phyloP scores from a whole-genome alignment of 192 early-diverging fungal species.

The Coemansia sp. region DNA sequence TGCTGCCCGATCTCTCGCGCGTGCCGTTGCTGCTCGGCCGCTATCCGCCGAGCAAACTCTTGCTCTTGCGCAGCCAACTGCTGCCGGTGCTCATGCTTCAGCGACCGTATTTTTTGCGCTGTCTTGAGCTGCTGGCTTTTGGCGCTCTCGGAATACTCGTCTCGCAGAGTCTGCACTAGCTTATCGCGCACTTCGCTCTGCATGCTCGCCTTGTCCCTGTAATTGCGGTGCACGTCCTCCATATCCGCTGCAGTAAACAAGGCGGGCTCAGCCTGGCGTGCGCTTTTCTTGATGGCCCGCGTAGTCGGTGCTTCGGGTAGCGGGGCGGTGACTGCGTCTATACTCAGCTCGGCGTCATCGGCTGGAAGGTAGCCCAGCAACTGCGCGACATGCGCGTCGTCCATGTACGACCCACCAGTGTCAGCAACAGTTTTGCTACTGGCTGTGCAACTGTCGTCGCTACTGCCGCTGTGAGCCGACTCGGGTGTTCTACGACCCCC shows the following conservation, averaged over 20 bases:
- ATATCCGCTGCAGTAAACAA: conserved; percentile 1
- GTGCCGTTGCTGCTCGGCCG: conserved; percentile 12
- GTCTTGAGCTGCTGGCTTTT: conserved; percentile 13
- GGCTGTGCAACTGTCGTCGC: conserved; percentile 11
- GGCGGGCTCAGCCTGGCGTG: background rate
- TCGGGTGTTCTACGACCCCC: conserved; percentile 9
- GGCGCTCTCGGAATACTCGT: conserved; percentile 17
- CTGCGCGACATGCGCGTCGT: background rate
- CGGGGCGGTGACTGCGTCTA: conserved; percentile 23
- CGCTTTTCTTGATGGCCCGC: background rate
- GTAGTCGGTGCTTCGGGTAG: conserved; percentile 34
- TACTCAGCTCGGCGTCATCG: background rate
- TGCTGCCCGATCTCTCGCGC: conserved; percentile 9
- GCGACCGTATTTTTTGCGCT: background rate
- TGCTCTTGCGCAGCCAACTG: conserved; percentile 15
- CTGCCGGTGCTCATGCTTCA: background rate
- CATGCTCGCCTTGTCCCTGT: conserved; percentile 4
- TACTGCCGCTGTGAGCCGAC: conserved; percentile 14
- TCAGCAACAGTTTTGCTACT: background rate
- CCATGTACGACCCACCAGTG: conserved; percentile 1
- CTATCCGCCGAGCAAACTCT: conserved; percentile 8
- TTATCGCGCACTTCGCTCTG: conserved; percentile 22
- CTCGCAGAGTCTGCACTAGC: conserved; percentile 17
- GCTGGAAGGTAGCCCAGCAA: background rate
- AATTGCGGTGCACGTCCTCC: background rate